Conservation (phyloP, 305 asterid genomes). For the Nicotiana rustica region DNA sequence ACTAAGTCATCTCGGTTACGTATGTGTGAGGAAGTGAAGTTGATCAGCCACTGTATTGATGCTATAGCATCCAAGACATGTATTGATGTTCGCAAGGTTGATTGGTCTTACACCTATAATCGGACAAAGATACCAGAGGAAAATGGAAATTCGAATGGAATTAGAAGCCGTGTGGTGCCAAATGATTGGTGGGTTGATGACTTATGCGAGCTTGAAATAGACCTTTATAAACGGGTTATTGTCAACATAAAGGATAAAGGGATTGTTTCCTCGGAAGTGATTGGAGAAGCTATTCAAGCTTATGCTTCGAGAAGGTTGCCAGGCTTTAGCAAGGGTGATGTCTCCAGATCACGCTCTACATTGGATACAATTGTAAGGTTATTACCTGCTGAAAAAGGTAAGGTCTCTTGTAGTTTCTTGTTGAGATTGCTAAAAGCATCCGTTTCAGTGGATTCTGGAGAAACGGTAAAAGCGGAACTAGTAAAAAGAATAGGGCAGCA, state of each 20-base stretch:
- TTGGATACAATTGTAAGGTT: constrained; percentile 78
- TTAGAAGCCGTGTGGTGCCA: constrained; percentile 68
- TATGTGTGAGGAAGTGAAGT: constrained; percentile 52
- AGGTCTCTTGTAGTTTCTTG: constrained; percentile 80
- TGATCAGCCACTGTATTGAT: constrained; percentile 46
- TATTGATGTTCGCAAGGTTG: constrained; percentile 43
- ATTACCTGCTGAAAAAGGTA: constrained; percentile 76
- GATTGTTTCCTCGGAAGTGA: constrained; percentile 62
- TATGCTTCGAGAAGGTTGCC: constrained; percentile 76
- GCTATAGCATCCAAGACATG: constrained; percentile 55
- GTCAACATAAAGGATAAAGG: constrained; percentile 61
- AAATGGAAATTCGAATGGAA: constrained; percentile 62
- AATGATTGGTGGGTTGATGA: constrained; percentile 99
- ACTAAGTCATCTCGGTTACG: constrained; percentile 40
- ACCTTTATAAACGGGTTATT: constrained; percentile 69
- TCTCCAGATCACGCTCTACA: constrained; percentile 56
- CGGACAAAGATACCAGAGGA: constrained; percentile 57
- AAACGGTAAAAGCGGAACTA: constrained; percentile 57
- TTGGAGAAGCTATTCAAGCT: constrained; percentile 89
- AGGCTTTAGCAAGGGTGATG: constrained; percentile 67
- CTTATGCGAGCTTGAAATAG: constrained; percentile 78
- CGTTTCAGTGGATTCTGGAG: constrained; percentile 69
- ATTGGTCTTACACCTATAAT: constrained; percentile 54
- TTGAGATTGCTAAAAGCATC: constrained; percentile 80
- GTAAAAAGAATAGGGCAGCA: constrained; percentile 81